A percentile compares a stretch with the other conserved stretches of the same genome.
phyloP scores from a whole-genome alignment of 108 stramenopile species.

The Stephanodiscus triporus region DNA sequence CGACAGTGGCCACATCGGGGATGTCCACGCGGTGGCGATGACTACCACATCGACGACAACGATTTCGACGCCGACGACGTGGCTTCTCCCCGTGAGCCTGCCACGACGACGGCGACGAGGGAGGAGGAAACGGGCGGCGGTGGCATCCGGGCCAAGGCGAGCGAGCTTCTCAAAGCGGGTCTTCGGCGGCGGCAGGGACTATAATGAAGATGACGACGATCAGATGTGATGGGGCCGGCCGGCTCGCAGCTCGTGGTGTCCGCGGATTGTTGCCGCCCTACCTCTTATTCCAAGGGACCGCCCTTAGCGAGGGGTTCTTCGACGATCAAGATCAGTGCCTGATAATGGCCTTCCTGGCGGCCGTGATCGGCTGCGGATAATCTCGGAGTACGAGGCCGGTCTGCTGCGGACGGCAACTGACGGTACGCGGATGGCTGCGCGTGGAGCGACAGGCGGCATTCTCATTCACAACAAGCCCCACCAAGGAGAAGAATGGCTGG shows the following conservation, averaged over 20 bases:
- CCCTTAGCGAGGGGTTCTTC: neutral
- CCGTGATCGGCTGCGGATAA: constrained; percentile 16
- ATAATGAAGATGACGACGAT: neutral
- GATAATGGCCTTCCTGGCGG: neutral
- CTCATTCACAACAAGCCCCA: neutral
- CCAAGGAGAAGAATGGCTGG: constrained; percentile 31
- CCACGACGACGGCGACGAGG: constrained; percentile 19
- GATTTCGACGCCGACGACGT: constrained; percentile 13
- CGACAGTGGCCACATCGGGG: neutral
- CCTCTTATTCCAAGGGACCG: neutral
- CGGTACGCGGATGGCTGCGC: no score
- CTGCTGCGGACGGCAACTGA: neutral
- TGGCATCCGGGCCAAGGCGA: neutral
- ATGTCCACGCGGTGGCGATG: neutral
- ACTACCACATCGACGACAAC: neutral
- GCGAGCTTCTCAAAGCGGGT: neutral
- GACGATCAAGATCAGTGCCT: neutral
- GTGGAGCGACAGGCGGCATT: neutral
- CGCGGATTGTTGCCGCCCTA: neutral
- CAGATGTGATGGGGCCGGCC: constrained; percentile 26
- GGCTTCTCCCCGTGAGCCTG: constrained; percentile 22
- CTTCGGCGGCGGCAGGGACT: neutral
- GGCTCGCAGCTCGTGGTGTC: constrained; percentile 7
- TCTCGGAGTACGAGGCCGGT: constrained; percentile 32
- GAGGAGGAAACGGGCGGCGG: neutral